Evolutionary conservation across 2,329 filamentous ascomycete genomes (phyloP).

Genomic region (Davidsoniella eucalypti): DNA sequence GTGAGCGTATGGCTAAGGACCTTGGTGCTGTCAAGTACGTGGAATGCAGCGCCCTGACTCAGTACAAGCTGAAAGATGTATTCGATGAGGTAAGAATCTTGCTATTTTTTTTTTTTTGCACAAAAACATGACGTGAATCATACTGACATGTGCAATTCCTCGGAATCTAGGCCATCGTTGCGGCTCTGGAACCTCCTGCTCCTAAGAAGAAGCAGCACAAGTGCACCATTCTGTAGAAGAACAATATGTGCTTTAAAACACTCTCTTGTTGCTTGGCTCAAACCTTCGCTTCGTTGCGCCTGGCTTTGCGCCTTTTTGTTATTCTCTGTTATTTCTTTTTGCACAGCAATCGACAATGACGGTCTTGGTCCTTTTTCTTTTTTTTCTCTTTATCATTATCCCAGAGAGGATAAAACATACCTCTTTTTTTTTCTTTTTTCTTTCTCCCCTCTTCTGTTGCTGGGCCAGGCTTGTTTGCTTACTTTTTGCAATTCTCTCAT

Average conservation of each 20-base stretch:
- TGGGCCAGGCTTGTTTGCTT: background rate
- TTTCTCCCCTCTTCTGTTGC: constrained; percentile 5
- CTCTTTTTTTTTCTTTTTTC: constrained; percentile 9
- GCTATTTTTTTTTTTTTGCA: background rate
- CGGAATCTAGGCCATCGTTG: constrained; percentile 64
- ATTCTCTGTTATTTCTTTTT: background rate
- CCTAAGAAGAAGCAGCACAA: constrained; percentile 61
- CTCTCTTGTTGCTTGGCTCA: background rate
- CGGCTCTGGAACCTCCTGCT: constrained; percentile 74
- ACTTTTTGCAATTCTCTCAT: background rate
- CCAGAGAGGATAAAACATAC: background rate
- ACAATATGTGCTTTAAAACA: background rate
- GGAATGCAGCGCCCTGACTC: constrained; percentile 92
- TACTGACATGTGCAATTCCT: background rate
- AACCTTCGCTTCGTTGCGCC: constrained; percentile 1
- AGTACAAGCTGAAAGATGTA: constrained; percentile 97
- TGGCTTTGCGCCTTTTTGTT: background rate
- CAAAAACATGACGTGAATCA: background rate
- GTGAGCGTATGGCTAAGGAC: constrained; percentile 91
- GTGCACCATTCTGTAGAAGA: constrained; percentile 49
- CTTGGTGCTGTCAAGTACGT: constrained; percentile 97
- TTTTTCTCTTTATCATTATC: constrained; percentile 8
- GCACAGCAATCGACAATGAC: background rate
- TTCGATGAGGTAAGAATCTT: constrained; percentile 72
- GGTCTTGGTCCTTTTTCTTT: background rate